phyloP scores from a whole-genome alignment of 148 eudicot species.

The Vaccinium myrtillus region DNA sequence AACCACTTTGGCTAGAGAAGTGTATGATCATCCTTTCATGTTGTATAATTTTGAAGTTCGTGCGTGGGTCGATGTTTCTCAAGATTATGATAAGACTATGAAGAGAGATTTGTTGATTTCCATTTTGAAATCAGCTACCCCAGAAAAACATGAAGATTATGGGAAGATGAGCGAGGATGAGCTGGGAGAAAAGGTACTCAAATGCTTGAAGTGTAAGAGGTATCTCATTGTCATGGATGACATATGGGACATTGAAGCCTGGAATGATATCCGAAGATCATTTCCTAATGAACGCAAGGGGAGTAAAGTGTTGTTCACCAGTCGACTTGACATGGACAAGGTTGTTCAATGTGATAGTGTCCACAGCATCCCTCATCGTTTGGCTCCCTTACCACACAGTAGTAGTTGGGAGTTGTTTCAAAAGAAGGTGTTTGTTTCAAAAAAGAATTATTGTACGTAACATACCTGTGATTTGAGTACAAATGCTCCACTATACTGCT shows the following conservation, averaged over 20 bases:
- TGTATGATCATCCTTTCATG: conserved; percentile 18
- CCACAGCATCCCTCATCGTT: not conserved
- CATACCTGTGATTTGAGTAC: not conserved
- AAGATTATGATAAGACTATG: conserved; percentile 14
- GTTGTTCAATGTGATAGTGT: not conserved
- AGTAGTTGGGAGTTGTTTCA: conserved; percentile 39
- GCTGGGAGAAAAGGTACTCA: conserved; percentile 10
- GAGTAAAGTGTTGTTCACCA: conserved; percentile 37
- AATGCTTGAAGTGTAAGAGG: not conserved
- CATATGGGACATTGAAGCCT: conserved; percentile 34
- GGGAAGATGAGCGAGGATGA: conserved; percentile 1
- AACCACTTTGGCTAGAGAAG: conserved; percentile 34
- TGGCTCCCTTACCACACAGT: conserved; percentile 21
- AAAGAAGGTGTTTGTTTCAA: not conserved
- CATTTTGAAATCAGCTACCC: conserved; percentile 7
- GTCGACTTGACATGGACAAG: conserved; percentile 5
- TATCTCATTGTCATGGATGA: conserved; percentile 47
- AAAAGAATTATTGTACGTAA: not conserved
- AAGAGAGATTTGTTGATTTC: conserved; percentile 29
- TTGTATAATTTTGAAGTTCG: conserved; percentile 22
- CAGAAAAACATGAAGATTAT: not conserved
- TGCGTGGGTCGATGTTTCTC: conserved; percentile 43
- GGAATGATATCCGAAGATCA: conserved; percentile 33
- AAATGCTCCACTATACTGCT: too few relatives aligned
- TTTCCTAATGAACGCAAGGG: conserved; percentile 25